phyloP scores from a whole-genome alignment of 495 filamentous ascomycete genomes.

The Cercophora newfieldiana region DNA sequence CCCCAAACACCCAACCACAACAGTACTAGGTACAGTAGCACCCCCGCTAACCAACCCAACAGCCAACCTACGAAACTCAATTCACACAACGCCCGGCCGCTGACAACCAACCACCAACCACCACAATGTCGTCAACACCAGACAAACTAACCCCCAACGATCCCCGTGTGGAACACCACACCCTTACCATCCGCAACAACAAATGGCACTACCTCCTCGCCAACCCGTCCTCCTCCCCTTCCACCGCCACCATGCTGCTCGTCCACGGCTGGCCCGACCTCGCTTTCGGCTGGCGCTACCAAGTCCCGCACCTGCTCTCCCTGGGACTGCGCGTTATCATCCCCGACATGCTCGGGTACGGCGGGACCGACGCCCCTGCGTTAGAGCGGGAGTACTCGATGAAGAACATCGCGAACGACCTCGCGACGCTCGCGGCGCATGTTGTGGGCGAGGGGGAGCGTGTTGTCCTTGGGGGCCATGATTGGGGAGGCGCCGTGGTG shows the following conservation, averaged over 20 bases:
- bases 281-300: slow-evolving; percentile 76
- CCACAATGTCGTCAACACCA: background rate
- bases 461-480: slow-evolving; percentile 63
- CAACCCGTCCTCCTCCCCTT: slow-evolving; percentile 50
- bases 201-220: slow-evolving; percentile 72
- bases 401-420: slow-evolving; percentile 66
- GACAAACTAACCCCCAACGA: slow-evolving; percentile 67
- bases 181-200: slow-evolving; percentile 57
- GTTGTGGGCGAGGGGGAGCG: slow-evolving; percentile 5
- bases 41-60: background rate
- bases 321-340: slow-evolving; percentile 58
- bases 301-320: slow-evolving; percentile 68
- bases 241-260: slow-evolving; percentile 63
- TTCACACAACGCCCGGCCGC: no score
- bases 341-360: slow-evolving; percentile 64
- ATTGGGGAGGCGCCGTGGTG: slow-evolving; percentile 64
- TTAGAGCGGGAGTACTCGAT: slow-evolving; percentile 57
- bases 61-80: background rate
- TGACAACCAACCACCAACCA: background rate
- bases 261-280: slow-evolving; percentile 63
- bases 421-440: slow-evolving; percentile 34
- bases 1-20: background rate
- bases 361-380: slow-evolving; percentile 60
- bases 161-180: slow-evolving; percentile 61
- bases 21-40: background rate